Evolutionary conservation across 2,329 filamentous ascomycete genomes (phyloP).

Genomic region (Rutstroemia sp.): DNA sequence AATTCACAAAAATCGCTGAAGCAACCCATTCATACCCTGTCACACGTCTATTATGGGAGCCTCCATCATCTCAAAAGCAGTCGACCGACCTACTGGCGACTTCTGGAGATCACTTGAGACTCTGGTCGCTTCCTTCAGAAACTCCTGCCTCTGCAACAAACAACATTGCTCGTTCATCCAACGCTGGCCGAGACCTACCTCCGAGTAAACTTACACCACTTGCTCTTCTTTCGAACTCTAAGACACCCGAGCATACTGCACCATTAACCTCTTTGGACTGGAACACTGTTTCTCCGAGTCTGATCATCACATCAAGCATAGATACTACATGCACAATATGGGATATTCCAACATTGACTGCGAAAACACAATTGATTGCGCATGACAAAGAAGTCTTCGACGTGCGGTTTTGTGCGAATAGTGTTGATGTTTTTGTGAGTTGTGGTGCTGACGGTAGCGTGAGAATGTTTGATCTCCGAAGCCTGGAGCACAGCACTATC

Average conservation of each 20-base stretch:
- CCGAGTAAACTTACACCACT: slow-evolving; percentile 82
- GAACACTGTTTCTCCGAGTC: slow-evolving; percentile 93
- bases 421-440: slow-evolving; percentile 97
- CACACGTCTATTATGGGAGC: slow-evolving; percentile 91
- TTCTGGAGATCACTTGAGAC: slow-evolving; percentile 83
- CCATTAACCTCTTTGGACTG: slow-evolving; percentile 94
- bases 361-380: slow-evolving; percentile 95
- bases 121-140: slow-evolving; percentile 85
- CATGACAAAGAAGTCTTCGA: slow-evolving; percentile 99
- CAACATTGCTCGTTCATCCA: slow-evolving; percentile 62
- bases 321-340: slow-evolving; percentile 99
- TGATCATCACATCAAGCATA: slow-evolving; percentile 98
- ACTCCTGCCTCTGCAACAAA: slow-evolving; percentile 44
- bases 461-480: slow-evolving; percentile 95
- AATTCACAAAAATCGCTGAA: slow-evolving; percentile 90
- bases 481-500: slow-evolving; percentile 95
- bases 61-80: slow-evolving; percentile 88
- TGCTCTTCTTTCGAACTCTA: slow-evolving; percentile 91
- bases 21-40: slow-evolving; percentile 97
- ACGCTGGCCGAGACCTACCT: slow-evolving; percentile 49
- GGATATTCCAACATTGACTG: slow-evolving; percentile 96
- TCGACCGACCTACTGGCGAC: slow-evolving; percentile 92
- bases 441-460: slow-evolving; percentile 97
- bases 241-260: slow-evolving; percentile 95
- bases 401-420: slow-evolving; percentile 95